Evolutionary conservation across 2,329 filamentous ascomycete genomes (phyloP).

Genomic region (Epichloe coenophiala): DNA sequence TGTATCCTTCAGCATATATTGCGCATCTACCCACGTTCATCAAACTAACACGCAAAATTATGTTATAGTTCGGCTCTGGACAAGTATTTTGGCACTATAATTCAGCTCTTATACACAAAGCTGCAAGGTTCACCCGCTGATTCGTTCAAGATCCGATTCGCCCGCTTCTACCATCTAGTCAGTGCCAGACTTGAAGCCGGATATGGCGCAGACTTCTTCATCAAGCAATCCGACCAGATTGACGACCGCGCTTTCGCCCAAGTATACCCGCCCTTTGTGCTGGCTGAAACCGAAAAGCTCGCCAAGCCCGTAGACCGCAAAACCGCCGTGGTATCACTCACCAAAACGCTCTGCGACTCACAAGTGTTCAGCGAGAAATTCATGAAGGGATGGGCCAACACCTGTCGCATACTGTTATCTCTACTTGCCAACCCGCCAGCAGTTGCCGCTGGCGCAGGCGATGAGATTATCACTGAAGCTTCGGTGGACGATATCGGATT

Average conservation of each 20-base stretch:
- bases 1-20: neutral
- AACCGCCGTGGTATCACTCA: constrained; percentile 81
- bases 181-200: constrained; percentile 65
- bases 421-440: constrained; percentile 76
- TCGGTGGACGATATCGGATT: constrained; percentile 94
- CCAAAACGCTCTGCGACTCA: constrained; percentile 81
- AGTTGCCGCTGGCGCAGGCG: constrained; percentile 48
- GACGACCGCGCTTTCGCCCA: constrained; percentile 70
- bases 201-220: constrained; percentile 87
- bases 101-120: constrained; percentile 70
- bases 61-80: constrained; percentile 46
- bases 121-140: constrained; percentile 58
- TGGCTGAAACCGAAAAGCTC: constrained; percentile 80
- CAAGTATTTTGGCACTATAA: constrained; percentile 64
- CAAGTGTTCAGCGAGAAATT: constrained; percentile 70
- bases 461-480: constrained; percentile 70
- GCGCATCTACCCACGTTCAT: neutral
- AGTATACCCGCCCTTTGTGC: constrained; percentile 75
- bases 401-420: constrained; percentile 77
- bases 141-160: constrained; percentile 73
- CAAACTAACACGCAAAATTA: neutral
- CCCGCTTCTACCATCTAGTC: constrained; percentile 88
- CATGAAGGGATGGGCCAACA: constrained; percentile 81
- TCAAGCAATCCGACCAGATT: constrained; percentile 67
- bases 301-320: constrained; percentile 83